These are phyloP conservation scores for Ogataea pilisensis DNA, from an alignment of 805 yeast genomes.

Conservation along the genomic window DNA sequence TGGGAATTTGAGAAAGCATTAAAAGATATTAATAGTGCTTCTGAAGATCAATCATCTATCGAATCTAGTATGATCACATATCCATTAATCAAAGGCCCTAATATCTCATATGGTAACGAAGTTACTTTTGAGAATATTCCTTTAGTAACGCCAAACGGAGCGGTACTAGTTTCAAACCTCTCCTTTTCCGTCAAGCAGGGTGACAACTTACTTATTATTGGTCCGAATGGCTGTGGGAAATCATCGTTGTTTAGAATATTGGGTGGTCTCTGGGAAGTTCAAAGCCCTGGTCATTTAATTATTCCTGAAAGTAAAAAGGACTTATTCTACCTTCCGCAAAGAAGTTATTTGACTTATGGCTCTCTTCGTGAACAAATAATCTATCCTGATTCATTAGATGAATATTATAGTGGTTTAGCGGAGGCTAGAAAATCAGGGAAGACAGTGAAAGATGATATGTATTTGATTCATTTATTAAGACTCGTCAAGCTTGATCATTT, in stretches of 20 bases:
- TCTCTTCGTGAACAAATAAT: constrained; percentile 83
- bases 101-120: constrained; percentile 46
- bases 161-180: constrained; percentile 60
- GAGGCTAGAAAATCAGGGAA: constrained; percentile 24
- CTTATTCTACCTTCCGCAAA: constrained; percentile 87
- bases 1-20: constrained; percentile 65
- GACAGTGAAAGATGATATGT: constrained; percentile 40
- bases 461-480: constrained; percentile 49
- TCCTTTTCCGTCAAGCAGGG: constrained; percentile 75
- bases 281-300: constrained; percentile 47
- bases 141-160: constrained; percentile 82
- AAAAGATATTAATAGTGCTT: constrained; percentile 38
- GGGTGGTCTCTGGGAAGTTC: constrained; percentile 92
- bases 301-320: constrained; percentile 63
- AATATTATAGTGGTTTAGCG: constrained; percentile 38
- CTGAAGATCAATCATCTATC: constrained; percentile 20
- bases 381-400: constrained; percentile 72
- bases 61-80: constrained; percentile 15
- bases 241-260: constrained; percentile 85
- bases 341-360: constrained; percentile 81
- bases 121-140: constrained; percentile 73
- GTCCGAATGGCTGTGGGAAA: constrained; percentile 96
- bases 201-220: constrained; percentile 82
- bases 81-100: constrained; percentile 30
- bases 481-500: constrained; percentile 59